Percentiles rank a stretch among this genome's conserved stretches.
These are phyloP conservation scores for Dothidotthia symphoricarpi DNA, from an alignment of 2,329 filamentous ascomycete species.

Conservation along the genomic window DNA sequence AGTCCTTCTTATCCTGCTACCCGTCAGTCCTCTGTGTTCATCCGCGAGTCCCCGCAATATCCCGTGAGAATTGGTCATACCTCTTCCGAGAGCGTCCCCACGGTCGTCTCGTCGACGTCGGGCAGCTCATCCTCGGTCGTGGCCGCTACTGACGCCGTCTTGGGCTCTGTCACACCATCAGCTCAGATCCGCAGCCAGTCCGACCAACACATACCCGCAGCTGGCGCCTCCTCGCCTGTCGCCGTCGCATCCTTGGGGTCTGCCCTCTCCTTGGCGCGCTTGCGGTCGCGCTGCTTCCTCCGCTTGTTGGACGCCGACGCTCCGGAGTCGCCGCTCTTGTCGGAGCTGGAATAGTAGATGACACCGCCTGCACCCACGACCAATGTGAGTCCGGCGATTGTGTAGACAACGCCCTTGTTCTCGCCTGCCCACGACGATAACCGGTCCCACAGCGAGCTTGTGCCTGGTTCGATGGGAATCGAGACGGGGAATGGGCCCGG, in stretches of 20 bases:
- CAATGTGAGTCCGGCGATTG: conserved; percentile 88
- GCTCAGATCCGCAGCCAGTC: background rate
- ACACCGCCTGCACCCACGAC: conserved; percentile 89
- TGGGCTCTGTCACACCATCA: conserved; percentile 21
- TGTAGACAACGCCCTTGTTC: conserved; percentile 94
- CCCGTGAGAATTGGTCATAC: conserved; percentile 15
- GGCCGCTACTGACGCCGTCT: conserved; percentile 40
- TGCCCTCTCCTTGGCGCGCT: conserved; percentile 76
- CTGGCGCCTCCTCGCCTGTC: conserved; percentile 33
- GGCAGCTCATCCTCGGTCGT: conserved; percentile 49
- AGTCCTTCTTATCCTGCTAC: conserved; percentile 75
- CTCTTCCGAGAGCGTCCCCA: conserved; percentile 46
- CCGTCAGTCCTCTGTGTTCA: conserved; percentile 21
- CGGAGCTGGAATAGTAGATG: conserved; percentile 75
- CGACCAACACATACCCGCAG: conserved; percentile 30
- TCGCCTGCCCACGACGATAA: conserved; percentile 89
- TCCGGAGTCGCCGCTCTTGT: conserved; percentile 45
- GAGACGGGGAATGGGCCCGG: conserved; percentile 39
- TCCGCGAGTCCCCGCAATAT: too few relatives aligned
- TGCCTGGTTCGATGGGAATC: conserved; percentile 45
- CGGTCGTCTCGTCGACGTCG: conserved; percentile 49
- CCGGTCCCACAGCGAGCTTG: conserved; percentile 81
- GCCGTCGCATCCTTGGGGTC: conserved; percentile 53
- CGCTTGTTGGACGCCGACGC: conserved; percentile 54
- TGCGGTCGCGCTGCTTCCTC: conserved; percentile 83